These are phyloP conservation scores for Cetradonia linearis DNA, from an alignment of 495 filamentous ascomycete species.

Conservation along the genomic window DNA sequence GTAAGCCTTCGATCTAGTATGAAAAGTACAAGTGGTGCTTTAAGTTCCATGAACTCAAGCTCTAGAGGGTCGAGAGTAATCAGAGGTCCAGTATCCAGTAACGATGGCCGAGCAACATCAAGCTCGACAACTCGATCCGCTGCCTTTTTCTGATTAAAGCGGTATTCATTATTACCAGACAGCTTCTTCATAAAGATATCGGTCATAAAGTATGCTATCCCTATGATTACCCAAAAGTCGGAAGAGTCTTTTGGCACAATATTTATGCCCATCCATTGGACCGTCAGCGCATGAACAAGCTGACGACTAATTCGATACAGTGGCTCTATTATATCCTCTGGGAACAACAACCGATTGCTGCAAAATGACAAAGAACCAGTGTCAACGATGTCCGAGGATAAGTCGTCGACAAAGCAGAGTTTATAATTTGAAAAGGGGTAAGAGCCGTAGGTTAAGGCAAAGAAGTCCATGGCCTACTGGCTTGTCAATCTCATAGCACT, in stretches of 20 bases:
- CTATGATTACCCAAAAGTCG: slow-evolving; percentile 90
- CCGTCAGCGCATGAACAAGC: slow-evolving; percentile 75
- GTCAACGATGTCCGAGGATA: slow-evolving; percentile 57
- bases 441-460: slow-evolving; percentile 70
- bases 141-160: slow-evolving; percentile 79
- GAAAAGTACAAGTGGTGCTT: slow-evolving; percentile 83
- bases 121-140: slow-evolving; percentile 71
- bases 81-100: slow-evolving; percentile 67
- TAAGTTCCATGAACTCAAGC: slow-evolving; percentile 80
- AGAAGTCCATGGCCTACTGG: slow-evolving; percentile 63
- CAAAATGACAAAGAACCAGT: slow-evolving; percentile 79
- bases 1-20: slow-evolving; percentile 83
- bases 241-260: slow-evolving; percentile 66
- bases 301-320: slow-evolving; percentile 66
- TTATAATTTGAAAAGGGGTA: slow-evolving; percentile 86
- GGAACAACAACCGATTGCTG: slow-evolving; percentile 75
- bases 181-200: slow-evolving; percentile 80
- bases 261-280: slow-evolving; percentile 86
- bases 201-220: slow-evolving; percentile 86
- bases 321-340: slow-evolving; percentile 68
- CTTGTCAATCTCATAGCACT: background rate
- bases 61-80: slow-evolving; percentile 73
- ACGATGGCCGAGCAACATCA: slow-evolving; percentile 72
- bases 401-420: slow-evolving; percentile 87
- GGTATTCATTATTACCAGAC: slow-evolving; percentile 88